phyloP scores from a whole-genome alignment of 169 alveolate genomes.

The Plasmodium gallinaceum region DNA sequence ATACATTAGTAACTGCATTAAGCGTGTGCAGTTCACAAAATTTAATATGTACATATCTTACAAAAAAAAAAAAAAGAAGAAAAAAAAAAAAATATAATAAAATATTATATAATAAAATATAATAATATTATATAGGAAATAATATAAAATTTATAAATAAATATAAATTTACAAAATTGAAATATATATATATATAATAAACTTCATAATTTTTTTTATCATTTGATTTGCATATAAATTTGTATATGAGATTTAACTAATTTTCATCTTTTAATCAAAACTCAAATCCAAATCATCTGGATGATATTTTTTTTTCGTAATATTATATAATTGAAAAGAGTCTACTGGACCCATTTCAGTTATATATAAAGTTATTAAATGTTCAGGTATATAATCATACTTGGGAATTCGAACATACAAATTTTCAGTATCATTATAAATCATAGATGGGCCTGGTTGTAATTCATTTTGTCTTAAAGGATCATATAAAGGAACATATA shows the following conservation, averaged over 20 bases:
- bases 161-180: neutral
- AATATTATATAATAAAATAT: too few species aligned
- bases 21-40: too few species aligned
- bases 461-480: slow-evolving; percentile 64
- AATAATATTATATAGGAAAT: too few species aligned
- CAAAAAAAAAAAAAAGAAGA: too few species aligned
- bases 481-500: slow-evolving; percentile 73
- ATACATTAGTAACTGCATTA: too few species aligned
- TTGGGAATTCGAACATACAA: slow-evolving; percentile 52
- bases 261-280: slow-evolving; percentile 20
- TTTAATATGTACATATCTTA: too few species aligned
- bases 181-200: too few species aligned
- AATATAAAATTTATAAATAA: neutral
- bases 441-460: slow-evolving; percentile 73
- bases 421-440: slow-evolving; percentile 53
- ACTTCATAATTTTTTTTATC: too few species aligned
- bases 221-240: neutral
- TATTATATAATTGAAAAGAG: slow-evolving; percentile 69
- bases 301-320: slow-evolving; percentile 53
- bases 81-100: too few species aligned
- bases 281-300: slow-evolving; percentile 71
- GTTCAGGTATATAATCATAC: slow-evolving; percentile 73
- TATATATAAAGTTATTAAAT: slow-evolving; percentile 44
- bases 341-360: slow-evolving; percentile 68
- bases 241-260: neutral